phyloP scores from a whole-genome alignment of 331 rosid genomes.

The Dryas integrifolia region DNA sequence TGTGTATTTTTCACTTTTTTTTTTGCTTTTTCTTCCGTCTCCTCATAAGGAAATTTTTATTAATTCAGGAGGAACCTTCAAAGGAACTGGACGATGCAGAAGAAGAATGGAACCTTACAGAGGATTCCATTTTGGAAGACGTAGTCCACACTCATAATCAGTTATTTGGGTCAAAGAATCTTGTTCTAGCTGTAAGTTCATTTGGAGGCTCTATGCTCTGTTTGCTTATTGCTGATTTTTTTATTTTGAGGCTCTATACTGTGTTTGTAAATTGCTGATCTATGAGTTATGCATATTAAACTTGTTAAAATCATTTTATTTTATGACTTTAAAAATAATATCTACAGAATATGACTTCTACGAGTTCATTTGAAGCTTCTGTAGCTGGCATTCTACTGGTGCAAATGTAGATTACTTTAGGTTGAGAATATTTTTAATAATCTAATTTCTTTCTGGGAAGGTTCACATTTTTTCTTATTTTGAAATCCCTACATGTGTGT shows the following conservation, averaged over 20 bases:
- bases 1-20: not conserved
- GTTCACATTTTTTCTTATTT: not conserved
- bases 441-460: too few species aligned
- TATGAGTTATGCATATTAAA: not conserved
- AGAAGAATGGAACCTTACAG: conserved; percentile 66
- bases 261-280: not conserved
- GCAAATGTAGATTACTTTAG: too few species aligned
- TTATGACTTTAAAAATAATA: too few species aligned
- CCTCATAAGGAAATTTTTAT: conserved; percentile 4
- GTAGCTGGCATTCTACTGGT: too few species aligned
- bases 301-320: too few species aligned
- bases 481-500: not conserved
- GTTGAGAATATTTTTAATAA: too few species aligned
- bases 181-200: conserved; percentile 58
- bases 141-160: conserved; percentile 60
- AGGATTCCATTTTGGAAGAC: conserved; percentile 52
- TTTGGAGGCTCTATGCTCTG: not conserved
- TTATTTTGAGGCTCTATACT: not conserved
- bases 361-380: too few species aligned
- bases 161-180: conserved; percentile 71
- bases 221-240: not conserved
- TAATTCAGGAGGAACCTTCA: conserved; percentile 48
- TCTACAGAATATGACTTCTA: too few species aligned
- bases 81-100: conserved; percentile 51
- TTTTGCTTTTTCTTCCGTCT: not conserved